Percentiles rank a stretch among this genome's conserved stretches.
phyloP scores from a whole-genome alignment of 2,329 filamentous ascomycete genomes.

The Fusarium irregulare region DNA sequence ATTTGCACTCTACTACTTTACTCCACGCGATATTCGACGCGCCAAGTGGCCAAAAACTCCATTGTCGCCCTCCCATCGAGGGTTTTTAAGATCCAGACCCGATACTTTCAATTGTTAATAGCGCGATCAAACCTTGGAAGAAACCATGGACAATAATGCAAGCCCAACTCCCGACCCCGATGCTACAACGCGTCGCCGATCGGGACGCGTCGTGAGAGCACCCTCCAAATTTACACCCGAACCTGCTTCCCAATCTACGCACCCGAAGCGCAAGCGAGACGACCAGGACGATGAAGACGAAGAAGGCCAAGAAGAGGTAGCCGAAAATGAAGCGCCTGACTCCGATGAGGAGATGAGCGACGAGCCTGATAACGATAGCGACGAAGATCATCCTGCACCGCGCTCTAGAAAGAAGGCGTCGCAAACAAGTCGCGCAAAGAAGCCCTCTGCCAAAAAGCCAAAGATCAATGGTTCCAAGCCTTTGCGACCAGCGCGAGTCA shows the following conservation, averaged over 20 bases:
- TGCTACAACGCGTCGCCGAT: conserved; percentile 70
- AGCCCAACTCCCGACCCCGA: conserved; percentile 64
- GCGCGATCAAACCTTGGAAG: conserved; percentile 36
- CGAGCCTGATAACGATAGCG: conserved; percentile 61
- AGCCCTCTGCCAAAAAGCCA: conserved; percentile 71
- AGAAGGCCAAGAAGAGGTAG: conserved; percentile 50
- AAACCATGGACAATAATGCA: conserved; percentile 66
- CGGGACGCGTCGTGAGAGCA: conserved; percentile 73
- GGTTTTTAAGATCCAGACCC: conserved; percentile 36
- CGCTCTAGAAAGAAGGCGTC: conserved; percentile 56
- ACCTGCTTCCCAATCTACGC: conserved; percentile 52
- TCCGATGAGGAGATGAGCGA: conserved; percentile 60
- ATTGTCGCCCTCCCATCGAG: conserved; percentile 47
- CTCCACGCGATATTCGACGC: conserved; percentile 47
- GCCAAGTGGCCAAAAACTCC: conserved; percentile 47
- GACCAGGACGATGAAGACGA: conserved; percentile 55
- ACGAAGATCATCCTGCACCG: conserved; percentile 55
- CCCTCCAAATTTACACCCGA: conserved; percentile 71
- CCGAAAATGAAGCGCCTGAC: conserved; percentile 60
- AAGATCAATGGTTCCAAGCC: conserved; percentile 69
- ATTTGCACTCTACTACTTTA: conserved; percentile 16
- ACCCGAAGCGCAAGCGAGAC: conserved; percentile 69
- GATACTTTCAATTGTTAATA: conserved; percentile 35
- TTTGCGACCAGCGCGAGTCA: conserved; percentile 51
- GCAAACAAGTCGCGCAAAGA: conserved; percentile 60